Conservation (phyloP, 1,284 basidiomycete species). For the Puccinia polysora region DNA sequence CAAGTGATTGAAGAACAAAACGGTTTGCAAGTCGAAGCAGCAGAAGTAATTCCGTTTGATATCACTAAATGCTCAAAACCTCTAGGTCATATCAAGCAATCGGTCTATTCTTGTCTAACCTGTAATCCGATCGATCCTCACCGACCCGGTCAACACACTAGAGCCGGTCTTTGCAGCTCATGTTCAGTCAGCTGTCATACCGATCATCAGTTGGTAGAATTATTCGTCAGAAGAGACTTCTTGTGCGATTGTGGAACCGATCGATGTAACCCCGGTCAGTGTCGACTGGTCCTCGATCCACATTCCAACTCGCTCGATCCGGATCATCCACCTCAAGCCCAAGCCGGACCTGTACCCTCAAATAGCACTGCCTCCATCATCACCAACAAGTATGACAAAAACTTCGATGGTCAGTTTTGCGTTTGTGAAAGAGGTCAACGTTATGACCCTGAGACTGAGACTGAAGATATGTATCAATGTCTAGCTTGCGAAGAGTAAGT, state of each 20-base stretch:
- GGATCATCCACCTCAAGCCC: background rate
- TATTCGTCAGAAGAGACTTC: constrained; percentile 37
- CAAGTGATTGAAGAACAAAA: constrained; percentile 24
- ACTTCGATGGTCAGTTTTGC: constrained; percentile 40
- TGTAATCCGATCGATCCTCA: constrained; percentile 33
- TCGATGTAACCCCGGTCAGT: constrained; percentile 16
- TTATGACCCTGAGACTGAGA: constrained; percentile 39
- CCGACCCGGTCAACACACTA: background rate
- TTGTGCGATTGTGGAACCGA: constrained; percentile 38
- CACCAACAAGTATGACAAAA: constrained; percentile 39
- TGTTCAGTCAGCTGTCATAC: constrained; percentile 39
- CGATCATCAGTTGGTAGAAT: constrained; percentile 41
- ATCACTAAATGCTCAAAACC: constrained; percentile 26
- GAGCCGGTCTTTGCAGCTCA: constrained; percentile 28
- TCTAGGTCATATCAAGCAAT: constrained; percentile 29
- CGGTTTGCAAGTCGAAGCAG: constrained; percentile 22
- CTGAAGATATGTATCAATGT: constrained; percentile 44
- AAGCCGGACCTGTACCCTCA: no score
- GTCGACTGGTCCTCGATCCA: constrained; percentile 5
- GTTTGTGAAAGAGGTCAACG: constrained; percentile 36
- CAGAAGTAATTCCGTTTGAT: constrained; percentile 36
- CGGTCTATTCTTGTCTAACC: constrained; percentile 36
- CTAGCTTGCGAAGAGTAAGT: constrained; percentile 41
- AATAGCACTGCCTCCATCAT: background rate
- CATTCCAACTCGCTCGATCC: background rate